phyloP scores from a whole-genome alignment of 2,329 filamentous ascomycete genomes.

The Venturia aucupariae region DNA sequence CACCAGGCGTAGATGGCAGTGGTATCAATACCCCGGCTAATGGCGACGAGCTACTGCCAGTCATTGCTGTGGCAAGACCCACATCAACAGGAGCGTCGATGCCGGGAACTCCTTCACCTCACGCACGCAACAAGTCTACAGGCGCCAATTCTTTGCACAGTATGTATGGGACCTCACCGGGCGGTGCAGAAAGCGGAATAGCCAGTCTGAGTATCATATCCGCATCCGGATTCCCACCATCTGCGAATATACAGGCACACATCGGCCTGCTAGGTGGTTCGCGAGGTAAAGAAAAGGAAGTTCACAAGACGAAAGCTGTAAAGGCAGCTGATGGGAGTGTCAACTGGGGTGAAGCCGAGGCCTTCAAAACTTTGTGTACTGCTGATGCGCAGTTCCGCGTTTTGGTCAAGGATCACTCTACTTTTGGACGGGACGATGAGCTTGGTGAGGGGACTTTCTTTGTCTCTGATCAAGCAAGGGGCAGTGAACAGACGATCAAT shows the following conservation, averaged over 20 bases:
- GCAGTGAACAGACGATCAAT: conserved; percentile 61
- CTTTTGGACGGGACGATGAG: conserved; percentile 72
- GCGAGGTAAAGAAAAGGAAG: conserved; percentile 51
- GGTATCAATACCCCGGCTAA: conserved; percentile 30
- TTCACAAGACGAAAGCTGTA: conserved; percentile 88
- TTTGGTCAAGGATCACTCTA: conserved; percentile 74
- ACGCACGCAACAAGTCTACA: conserved; percentile 27
- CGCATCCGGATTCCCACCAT: conserved; percentile 66
- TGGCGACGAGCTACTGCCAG: conserved; percentile 19
- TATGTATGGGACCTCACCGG: conserved; percentile 27
- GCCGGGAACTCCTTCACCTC: conserved; percentile 19
- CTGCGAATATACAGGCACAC: conserved; percentile 68
- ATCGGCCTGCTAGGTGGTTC: conserved; percentile 60
- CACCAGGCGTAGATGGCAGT: conserved; percentile 30
- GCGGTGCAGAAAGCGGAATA: conserved; percentile 55
- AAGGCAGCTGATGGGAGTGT: conserved; percentile 60
- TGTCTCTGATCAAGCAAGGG: conserved; percentile 67
- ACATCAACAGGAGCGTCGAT: conserved; percentile 16
- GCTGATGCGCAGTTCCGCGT: conserved; percentile 82
- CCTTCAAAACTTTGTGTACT: conserved; percentile 66
- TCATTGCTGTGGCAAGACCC: conserved; percentile 24
- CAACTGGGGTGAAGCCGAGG: conserved; percentile 59
- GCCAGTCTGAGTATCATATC: conserved; percentile 74
- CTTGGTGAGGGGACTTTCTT: conserved; percentile 85
- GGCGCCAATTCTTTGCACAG: conserved; percentile 33